A percentile compares a stretch with the other conserved stretches of the same genome.
phyloP scores from a whole-genome alignment of 2,329 filamentous ascomycete genomes.

The Aspergillus candidus region DNA sequence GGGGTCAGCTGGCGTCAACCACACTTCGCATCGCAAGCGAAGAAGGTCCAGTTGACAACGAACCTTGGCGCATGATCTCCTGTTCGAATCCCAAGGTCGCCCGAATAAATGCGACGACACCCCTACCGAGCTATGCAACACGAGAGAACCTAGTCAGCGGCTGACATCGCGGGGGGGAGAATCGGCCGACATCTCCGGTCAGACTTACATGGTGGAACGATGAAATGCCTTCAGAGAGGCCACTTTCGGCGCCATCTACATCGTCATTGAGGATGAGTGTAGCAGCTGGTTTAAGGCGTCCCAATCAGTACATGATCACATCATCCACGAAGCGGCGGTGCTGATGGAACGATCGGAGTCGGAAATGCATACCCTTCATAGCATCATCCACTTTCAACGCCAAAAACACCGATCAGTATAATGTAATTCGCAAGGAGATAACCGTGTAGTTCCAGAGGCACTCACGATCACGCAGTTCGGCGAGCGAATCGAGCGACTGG shows the following conservation, averaged over 20 bases:
- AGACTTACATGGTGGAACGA: conserved; percentile 69
- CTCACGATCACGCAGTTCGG: conserved; percentile 50
- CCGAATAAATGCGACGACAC: conserved; percentile 76
- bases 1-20: conserved; percentile 14
- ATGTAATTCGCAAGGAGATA: conserved; percentile 10
- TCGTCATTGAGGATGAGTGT: conserved; percentile 82
- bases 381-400: conserved; percentile 33
- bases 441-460: conserved; percentile 6
- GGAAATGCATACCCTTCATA: conserved; percentile 34
- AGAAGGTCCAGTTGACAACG: conserved; percentile 10
- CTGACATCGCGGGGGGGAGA: conserved; percentile 7
- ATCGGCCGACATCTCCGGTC: background rate
- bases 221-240: conserved; percentile 65
- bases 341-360: background rate
- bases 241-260: conserved; percentile 72
- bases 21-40: background rate
- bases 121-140: conserved; percentile 59
- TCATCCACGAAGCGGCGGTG: conserved; percentile 1
- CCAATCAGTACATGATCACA: too few relatives aligned
- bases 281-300: conserved; percentile 43
- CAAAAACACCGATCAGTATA: conserved; percentile 16
- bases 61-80: conserved; percentile 73
- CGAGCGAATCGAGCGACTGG: conserved; percentile 51
- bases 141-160: conserved; percentile 7
- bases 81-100: conserved; percentile 89